Evolutionary conservation across 2,329 filamentous ascomycete genomes (phyloP).

Genomic region (Scytalidium sp.): DNA sequence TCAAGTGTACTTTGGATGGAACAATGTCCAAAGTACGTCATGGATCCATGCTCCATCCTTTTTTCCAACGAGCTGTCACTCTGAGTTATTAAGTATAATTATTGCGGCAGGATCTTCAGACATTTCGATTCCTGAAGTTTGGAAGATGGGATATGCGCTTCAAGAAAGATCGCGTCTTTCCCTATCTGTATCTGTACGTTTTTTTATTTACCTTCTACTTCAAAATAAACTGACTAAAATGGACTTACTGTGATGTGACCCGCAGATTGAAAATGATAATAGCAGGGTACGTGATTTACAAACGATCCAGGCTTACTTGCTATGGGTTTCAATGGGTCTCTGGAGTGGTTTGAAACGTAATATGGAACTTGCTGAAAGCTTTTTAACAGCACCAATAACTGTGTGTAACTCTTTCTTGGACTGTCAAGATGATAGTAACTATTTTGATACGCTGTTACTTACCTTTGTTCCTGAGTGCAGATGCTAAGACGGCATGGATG

Average conservation of each 20-base stretch:
- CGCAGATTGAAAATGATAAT: conserved; percentile 24
- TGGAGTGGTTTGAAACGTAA: conserved; percentile 3
- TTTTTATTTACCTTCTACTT: too few species aligned
- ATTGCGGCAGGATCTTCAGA: background rate
- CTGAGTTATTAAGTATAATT: conserved; percentile 9
- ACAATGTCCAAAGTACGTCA: conserved; percentile 11
- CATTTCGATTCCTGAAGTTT: conserved; percentile 1
- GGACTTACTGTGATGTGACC: background rate
- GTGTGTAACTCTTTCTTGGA: background rate
- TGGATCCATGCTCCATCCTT: conserved; percentile 18
- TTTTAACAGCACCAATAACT: background rate
- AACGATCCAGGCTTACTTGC: background rate
- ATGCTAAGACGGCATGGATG: conserved; percentile 13
- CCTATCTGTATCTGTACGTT: background rate
- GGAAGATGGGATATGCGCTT: conserved; percentile 6
- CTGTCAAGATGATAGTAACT: background rate
- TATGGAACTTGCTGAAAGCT: conserved; percentile 4
- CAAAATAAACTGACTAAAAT: background rate
- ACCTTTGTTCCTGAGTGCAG: too few species aligned
- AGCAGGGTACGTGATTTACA: conserved; percentile 1
- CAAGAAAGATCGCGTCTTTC: background rate
- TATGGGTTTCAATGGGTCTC: conserved; percentile 1
- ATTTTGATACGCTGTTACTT: too few species aligned
- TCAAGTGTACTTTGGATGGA: too few species aligned
- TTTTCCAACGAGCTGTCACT: conserved; percentile 1